Base-by-base conservation (phyloP, 495 filamentous ascomycete species). In the Aspergillus mulundensis region DNA sequence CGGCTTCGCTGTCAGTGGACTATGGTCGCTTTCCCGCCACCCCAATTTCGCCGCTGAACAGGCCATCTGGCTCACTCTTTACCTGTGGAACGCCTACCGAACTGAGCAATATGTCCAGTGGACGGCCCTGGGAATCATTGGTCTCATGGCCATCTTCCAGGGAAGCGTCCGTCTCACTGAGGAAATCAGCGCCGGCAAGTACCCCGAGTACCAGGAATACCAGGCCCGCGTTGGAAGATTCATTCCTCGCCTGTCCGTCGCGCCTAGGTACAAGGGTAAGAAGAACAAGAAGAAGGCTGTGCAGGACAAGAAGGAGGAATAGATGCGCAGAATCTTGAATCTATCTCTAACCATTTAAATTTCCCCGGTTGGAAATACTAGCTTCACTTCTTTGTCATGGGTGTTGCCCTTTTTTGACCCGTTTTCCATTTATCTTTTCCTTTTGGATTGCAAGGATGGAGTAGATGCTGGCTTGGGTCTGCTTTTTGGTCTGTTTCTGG, bases 41-140 rank as follows among this genome's bases (percentile, higher is more conserved):
- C 95, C 95, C 38, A 97, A 97, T 72, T 97, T 97, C 65, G 82
- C 86, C 24, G 88, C 89, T 38, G 95, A 99, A 70, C 93, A 97
- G 73, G 80, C 85, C 24, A 84, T 97, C 66, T 99, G 95, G 95
- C 70, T 95, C 34, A 66, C 81, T 23, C 66, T 97, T 53, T 97
- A 97, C 67, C 78, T 87, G 55, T 99, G 94, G 94, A 81, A 79
- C 57, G 90, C 86, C 71, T 90, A 77, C 67, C 78, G 81, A 53
- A 88, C 86, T 16, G 80, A 84, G 36, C 81, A 74, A 7, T 79
- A 84, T 45, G 84, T 82, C 67, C 91, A 87, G 70, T 99, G 92
- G 92, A 82, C 87, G 3, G 82, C 79, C 16, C 57, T 83, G n/a
- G 94, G 93, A 12, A 77, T 85, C 0, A 12, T 89, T 5, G 74